Percentiles rank a stretch among this genome's conserved stretches.
Evolutionary conservation across 176 grass and related monocot genomes (phyloP).

Genomic region (Oryza nivara): DNA sequence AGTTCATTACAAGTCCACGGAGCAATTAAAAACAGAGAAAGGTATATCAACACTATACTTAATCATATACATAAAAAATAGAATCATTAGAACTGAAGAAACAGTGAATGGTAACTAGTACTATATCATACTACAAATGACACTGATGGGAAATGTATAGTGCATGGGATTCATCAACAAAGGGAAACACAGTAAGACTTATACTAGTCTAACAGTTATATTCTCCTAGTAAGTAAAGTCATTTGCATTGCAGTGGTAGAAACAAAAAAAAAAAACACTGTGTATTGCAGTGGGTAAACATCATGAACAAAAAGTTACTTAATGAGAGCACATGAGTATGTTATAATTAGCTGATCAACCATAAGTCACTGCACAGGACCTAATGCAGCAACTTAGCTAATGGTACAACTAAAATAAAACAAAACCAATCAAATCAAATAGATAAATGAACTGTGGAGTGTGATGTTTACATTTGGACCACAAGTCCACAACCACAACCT

Average conservation of each 20-base stretch:
- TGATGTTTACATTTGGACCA: not conserved
- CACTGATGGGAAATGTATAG: not conserved
- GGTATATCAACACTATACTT: constrained; percentile 10
- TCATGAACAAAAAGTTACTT: constrained; percentile 12
- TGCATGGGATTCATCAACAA: not conserved
- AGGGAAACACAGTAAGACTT: constrained; percentile 1
- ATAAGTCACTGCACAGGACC: not conserved
- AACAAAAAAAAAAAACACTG: not conserved
- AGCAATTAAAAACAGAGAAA: constrained; percentile 17
- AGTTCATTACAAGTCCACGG: constrained; percentile 14
- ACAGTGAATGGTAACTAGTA: not conserved
- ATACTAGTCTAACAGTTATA: constrained; percentile 1
- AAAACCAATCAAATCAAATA: constrained; percentile 13
- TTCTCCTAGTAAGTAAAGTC: not conserved
- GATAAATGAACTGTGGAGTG: not conserved
- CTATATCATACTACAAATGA: not conserved
- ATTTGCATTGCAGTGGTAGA: not conserved
- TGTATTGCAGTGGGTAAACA: not conserved
- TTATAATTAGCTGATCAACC: not conserved
- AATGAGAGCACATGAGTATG: not conserved
- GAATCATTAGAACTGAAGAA: constrained; percentile 1
- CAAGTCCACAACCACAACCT: not conserved
- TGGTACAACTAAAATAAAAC: not conserved
- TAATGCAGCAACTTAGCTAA: not conserved
- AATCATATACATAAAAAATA: constrained; percentile 18